A percentile compares a stretch with the other conserved stretches of the same genome.
Evolutionary conservation across 805 yeast species (phyloP).

Genomic region (Candida taoyuanica): DNA sequence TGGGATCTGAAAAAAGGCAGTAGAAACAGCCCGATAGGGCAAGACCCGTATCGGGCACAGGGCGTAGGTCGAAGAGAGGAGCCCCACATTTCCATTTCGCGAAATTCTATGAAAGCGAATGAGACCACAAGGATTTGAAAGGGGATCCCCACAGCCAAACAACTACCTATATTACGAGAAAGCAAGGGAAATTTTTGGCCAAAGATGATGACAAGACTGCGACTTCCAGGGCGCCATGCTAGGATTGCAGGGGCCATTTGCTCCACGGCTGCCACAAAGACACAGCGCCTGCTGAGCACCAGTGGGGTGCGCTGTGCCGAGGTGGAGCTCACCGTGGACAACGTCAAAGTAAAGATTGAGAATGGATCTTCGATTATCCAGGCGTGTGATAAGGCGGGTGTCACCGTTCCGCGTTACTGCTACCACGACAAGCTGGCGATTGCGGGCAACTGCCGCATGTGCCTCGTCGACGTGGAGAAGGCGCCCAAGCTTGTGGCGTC

Average conservation of each 20-base stretch:
- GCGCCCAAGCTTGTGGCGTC: conserved; percentile 89
- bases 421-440: conserved; percentile 87
- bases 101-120: background rate
- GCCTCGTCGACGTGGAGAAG: conserved; percentile 83
- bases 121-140: background rate
- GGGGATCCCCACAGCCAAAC: background rate
- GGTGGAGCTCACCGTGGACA: conserved; percentile 57
- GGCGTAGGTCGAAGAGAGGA: too few relatives aligned
- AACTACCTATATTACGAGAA: too few relatives aligned
- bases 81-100: background rate
- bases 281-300: background rate
- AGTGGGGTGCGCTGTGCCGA: conserved; percentile 37
- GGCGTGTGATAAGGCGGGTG: conserved; percentile 90
- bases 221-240: conserved; percentile 5
- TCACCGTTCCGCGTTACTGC: conserved; percentile 82
- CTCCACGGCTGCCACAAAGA: too few relatives aligned
- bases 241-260: too few relatives aligned
- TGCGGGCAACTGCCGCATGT: conserved; percentile 94
- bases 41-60: too few relatives aligned
- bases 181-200: too few relatives aligned
- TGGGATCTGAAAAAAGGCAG: background rate
- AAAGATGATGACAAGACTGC: conserved; percentile 19
- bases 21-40: background rate
- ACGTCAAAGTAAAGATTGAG: conserved; percentile 69
- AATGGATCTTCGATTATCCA: conserved; percentile 86